A percentile compares a stretch with the other conserved stretches of the same genome.
Conservation (phyloP, 176 grass and related monocot genomes). For the Poa annua region DNA sequence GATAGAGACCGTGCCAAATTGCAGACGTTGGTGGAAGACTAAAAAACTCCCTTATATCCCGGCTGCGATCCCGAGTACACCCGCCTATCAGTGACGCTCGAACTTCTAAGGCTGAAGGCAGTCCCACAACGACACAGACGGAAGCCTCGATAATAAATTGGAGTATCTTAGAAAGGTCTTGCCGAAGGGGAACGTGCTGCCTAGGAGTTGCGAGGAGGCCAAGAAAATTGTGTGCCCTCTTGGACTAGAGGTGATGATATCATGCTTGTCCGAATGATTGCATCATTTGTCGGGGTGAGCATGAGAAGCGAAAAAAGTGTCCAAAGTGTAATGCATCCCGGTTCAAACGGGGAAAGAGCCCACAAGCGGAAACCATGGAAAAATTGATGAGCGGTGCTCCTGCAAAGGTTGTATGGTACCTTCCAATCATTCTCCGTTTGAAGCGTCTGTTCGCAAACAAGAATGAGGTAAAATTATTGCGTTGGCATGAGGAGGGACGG, state of each 20-base stretch:
- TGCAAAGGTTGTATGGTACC: background rate
- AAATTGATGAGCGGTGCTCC: slow-evolving; percentile 3
- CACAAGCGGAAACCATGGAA: background rate
- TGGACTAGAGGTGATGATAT: background rate
- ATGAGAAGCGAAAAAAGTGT: background rate
- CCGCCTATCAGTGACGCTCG: background rate
- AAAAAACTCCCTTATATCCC: background rate
- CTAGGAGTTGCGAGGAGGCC: background rate
- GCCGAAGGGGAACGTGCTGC: background rate
- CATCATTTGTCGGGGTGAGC: background rate
- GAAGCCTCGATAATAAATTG: background rate
- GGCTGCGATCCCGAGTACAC: background rate
- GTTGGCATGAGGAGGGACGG: background rate
- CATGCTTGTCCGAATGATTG: background rate
- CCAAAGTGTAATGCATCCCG: background rate
- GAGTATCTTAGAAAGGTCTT: background rate
- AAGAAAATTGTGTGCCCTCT: slow-evolving; percentile 10
- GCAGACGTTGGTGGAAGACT: background rate
- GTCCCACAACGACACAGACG: background rate
- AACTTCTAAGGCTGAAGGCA: slow-evolving; percentile 7
- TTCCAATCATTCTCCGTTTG: slow-evolving; percentile 1
- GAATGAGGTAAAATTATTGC: background rate
- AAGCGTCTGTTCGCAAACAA: background rate
- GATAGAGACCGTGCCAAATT: background rate
- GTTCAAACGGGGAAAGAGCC: background rate